Evolutionary conservation across 306 rosid genomes (phyloP), one percentile per base, ranked within the genome.

Genomic region (Dryas alaskensis): DNA sequence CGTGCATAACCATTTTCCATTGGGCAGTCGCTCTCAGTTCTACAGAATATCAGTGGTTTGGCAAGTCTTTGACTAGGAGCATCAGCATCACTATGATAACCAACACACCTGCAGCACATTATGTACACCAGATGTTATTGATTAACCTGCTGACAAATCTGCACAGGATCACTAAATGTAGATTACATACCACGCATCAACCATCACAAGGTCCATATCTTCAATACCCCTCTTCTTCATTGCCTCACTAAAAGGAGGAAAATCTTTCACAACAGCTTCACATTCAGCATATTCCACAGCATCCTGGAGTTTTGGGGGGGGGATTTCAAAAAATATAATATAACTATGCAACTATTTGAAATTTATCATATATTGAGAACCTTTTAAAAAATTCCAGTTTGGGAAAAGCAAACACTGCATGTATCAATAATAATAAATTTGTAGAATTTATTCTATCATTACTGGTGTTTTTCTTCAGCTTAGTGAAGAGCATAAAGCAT

Each of bases 1-100:
- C 96, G 92, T 13, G 98, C 96, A 25, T 92, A 92, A 63, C 98
- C 98, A 81, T 92, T 92, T 81, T 92, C 98, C 96, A 92, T 90
- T 25, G 98, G 98, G 54, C 98, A 88, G 82, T 92, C 98, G 62
- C 98, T 92, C 89, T 92, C 98, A 63, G 89, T 85, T 84, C 89
- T 87, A 76, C 98, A 90, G 81, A 90, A 92, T 67, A 92, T 80
- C 78, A 92, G 84, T 48, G 98, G 98, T 80, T 88, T 92, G 27
- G 96, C 91, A 79, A 92, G 96, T 81, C 98, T 92, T 79, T 78
- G 70, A 70, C 88, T 85, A 47, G 98, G 98, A 81, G 92, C 85
- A 81, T 90, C 98, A 65, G 89, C 88, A 54, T 90, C 90, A 80
- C 92, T 82, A 25, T 88, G 81, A 84, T 90, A 92, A 68, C 98